Evolutionary conservation across 441 rosid species (phyloP).

Genomic region (California macrophylla): DNA sequence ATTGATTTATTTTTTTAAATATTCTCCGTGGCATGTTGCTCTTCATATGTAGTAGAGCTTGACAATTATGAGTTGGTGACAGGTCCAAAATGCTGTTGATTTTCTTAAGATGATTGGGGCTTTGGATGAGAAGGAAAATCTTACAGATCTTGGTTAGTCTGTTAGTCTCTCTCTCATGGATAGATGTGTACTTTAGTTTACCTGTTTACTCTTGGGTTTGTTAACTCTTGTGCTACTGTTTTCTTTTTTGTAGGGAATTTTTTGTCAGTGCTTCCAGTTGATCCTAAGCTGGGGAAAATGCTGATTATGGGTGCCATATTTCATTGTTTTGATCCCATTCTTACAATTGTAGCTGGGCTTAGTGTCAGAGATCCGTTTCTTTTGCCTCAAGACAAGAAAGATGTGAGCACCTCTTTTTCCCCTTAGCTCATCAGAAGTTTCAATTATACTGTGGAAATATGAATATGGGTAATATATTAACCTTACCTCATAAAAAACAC

Average conservation of each 20-base stretch:
- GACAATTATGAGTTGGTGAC: slow-evolving; percentile 22
- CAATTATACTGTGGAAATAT: neutral
- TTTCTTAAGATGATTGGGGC: slow-evolving; percentile 91
- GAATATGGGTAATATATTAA: neutral
- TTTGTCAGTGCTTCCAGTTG: slow-evolving; percentile 89
- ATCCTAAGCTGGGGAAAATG: slow-evolving; percentile 99
- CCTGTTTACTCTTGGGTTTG: slow-evolving; percentile 9
- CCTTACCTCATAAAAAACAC: neutral
- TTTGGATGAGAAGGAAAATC: slow-evolving; percentile 78
- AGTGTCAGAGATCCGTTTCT: slow-evolving; percentile 98
- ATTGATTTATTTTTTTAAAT: neutral
- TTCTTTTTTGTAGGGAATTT: slow-evolving; percentile 47
- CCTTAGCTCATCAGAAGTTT: neutral
- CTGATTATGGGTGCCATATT: slow-evolving; percentile 93
- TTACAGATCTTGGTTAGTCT: slow-evolving; percentile 83
- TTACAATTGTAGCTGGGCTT: slow-evolving; percentile 92
- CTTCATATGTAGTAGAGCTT: slow-evolving; percentile 6
- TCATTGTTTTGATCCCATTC: slow-evolving; percentile 84
- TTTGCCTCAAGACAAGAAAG: slow-evolving; percentile 94
- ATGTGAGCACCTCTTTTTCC: slow-evolving; percentile 41
- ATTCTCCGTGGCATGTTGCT: neutral
- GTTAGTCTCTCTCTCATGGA: slow-evolving; percentile 8
- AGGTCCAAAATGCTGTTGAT: slow-evolving; percentile 93
- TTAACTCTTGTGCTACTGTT: slow-evolving; percentile 10
- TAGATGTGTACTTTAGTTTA: slow-evolving; percentile 9